A percentile compares a stretch with the other conserved stretches of the same genome.
Evolutionary conservation across 2,329 filamentous ascomycete genomes (phyloP).

Genomic region (Alternaria triticina): DNA sequence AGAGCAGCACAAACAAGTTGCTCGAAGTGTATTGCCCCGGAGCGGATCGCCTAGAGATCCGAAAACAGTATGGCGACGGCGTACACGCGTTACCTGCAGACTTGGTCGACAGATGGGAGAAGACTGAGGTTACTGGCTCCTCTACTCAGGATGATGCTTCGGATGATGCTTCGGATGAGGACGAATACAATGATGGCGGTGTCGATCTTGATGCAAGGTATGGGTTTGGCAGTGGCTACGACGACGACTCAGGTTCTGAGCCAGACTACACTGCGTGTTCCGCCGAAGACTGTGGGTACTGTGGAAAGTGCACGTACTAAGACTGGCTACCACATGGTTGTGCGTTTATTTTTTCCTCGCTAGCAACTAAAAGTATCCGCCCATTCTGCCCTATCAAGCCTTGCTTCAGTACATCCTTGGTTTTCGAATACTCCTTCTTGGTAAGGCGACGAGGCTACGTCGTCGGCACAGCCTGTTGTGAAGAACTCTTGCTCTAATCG

Average conservation of each 20-base stretch:
- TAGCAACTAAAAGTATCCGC: too few relatives aligned
- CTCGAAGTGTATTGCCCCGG: constrained; percentile 47
- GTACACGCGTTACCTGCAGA: constrained; percentile 28
- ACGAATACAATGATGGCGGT: background rate
- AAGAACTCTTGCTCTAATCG: background rate
- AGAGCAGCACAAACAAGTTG: constrained; percentile 16
- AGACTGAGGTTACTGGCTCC: background rate
- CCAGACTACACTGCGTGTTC: constrained; percentile 49
- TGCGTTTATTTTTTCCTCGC: background rate
- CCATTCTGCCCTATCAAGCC: background rate
- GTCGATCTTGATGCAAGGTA: background rate
- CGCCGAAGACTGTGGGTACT: constrained; percentile 45
- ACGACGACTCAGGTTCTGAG: constrained; percentile 29
- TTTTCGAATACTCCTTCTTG: background rate
- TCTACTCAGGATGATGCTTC: background rate
- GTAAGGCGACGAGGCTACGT: background rate
- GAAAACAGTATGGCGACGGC: constrained; percentile 35
- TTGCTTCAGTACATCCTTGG: background rate
- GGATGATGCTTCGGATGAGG: background rate
- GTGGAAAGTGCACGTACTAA: constrained; percentile 45
- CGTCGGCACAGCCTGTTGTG: background rate
- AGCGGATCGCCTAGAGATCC: constrained; percentile 44
- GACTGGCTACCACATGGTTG: background rate
- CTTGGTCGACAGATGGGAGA: constrained; percentile 19
- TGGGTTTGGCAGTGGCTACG: constrained; percentile 11